Evolutionary conservation across 768 basidiomycete species (phyloP).

Genomic region (Steccherinum ochraceum): DNA sequence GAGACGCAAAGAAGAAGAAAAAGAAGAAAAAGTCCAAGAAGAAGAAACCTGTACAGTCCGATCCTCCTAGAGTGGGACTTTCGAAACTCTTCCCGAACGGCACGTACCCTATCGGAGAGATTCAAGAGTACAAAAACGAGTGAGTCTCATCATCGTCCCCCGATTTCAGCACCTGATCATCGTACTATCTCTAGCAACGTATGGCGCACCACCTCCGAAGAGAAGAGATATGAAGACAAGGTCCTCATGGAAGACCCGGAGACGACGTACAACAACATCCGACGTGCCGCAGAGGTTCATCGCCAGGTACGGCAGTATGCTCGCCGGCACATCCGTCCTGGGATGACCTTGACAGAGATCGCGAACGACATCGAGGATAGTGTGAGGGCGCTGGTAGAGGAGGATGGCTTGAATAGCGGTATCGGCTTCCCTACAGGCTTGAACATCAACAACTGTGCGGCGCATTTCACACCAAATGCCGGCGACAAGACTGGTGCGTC

Average conservation of each 20-base stretch:
- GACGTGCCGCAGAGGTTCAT: slow-evolving; percentile 93
- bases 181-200: slow-evolving; percentile 50
- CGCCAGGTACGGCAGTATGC: slow-evolving; percentile 84
- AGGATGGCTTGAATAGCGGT: slow-evolving; percentile 76
- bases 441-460: slow-evolving; percentile 90
- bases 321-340: slow-evolving; percentile 79
- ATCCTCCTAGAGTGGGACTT: slow-evolving; percentile 85
- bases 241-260: slow-evolving; percentile 74
- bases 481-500: slow-evolving; percentile 71
- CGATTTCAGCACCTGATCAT: not conserved
- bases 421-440: slow-evolving; percentile 97
- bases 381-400: slow-evolving; percentile 87
- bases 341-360: slow-evolving; percentile 92
- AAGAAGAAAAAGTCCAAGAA: slow-evolving; percentile 91
- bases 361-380: slow-evolving; percentile 91
- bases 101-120: slow-evolving; percentile 87
- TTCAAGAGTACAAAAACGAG: slow-evolving; percentile 90
- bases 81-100: slow-evolving; percentile 84
- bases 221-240: slow-evolving; percentile 77
- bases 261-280: slow-evolving; percentile 82
- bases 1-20: slow-evolving; percentile 73
- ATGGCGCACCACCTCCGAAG: slow-evolving; percentile 86
- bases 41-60: slow-evolving; percentile 72
- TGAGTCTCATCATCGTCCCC: slow-evolving; percentile 34
- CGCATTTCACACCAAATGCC: slow-evolving; percentile 94